Base-by-base conservation (phyloP, 108 stramenopile genomes). In the Seminavis robusta region DNA sequence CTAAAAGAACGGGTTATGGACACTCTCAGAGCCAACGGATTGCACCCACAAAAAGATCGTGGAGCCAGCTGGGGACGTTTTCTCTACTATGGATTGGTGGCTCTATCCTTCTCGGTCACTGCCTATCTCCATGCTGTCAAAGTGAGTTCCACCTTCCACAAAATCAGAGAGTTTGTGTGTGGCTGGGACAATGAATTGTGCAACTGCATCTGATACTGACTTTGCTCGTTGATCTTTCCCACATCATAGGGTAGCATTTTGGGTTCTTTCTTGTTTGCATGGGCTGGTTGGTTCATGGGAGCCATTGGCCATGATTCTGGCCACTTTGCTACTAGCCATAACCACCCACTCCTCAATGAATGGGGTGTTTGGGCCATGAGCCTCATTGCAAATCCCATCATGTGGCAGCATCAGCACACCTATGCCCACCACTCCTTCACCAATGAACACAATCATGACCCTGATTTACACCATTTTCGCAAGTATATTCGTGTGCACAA, bases 351-450 rank as follows among this genome's bases (percentile, higher is more conserved):
- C 32, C 47, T 79, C 34, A 76, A 79, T 38, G 65, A 73, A 10
- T 45, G 45, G 16, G 61, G 65, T 41, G 67, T 74, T 9, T 79
- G 66, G 69, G 76, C 64, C 42, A 78, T 85, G 55, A 70, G 63
- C 34, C 70, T 76, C 27, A 47, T 85, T 47, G 69, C 76, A 53
- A 80, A 79, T 56, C 79, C 79, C 43, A 77, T 81, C 52, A 52
- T 85, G 68, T 85, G 83, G 83, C 71, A 74, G 33, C 83, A 85
- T 7, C 83, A 85, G 53, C 83, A 85, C 48, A 85, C 83, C 15
- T 85, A 75, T 47, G 83, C 76, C 6, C 83, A 85, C 50, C 83
- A 85, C 59, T 64, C 65, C 15, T 69, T 53, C 56, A 85, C 83
- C 20, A 85, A 85, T 46, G 76, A 80, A 44, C 61, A 79, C 46